Conservation (phyloP, 2,329 filamentous ascomycete genomes). For the Neofusicoccum ribis region DNA sequence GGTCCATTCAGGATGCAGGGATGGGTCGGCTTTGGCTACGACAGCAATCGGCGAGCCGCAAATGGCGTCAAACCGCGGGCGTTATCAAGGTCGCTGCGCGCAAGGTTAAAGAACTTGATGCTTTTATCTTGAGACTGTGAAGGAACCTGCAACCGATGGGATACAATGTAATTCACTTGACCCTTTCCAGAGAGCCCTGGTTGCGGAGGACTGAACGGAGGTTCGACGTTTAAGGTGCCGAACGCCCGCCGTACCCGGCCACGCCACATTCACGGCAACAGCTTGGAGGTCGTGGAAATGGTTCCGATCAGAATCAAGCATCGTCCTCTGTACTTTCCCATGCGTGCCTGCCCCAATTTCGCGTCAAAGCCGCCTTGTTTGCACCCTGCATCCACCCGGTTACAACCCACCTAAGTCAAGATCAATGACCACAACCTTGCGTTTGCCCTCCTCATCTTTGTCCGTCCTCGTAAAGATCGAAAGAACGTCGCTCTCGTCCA, state of each 20-base stretch:
- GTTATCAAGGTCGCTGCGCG: not conserved
- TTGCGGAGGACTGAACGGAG: constrained; percentile 11
- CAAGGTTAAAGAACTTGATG: not conserved
- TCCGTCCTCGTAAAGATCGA: constrained; percentile 16
- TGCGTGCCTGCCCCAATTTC: too few species aligned
- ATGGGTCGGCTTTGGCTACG: not conserved
- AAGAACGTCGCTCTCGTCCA: not conserved
- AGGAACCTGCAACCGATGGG: too few species aligned
- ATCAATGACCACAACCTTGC: constrained; percentile 10
- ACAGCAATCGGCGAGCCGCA: not conserved
- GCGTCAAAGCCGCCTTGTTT: too few species aligned
- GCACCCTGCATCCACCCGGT: too few species aligned
- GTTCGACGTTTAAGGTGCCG: not conserved
- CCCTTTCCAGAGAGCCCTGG: not conserved
- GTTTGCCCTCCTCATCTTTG: not conserved
- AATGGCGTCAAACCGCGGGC: not conserved
- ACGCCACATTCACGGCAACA: not conserved
- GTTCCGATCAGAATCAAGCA: too few species aligned
- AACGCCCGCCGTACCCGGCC: not conserved
- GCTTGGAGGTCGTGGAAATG: too few species aligned
- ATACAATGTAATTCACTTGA: too few species aligned
- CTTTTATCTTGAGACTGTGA: not conserved
- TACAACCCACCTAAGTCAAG: not conserved
- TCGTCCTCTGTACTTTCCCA: too few species aligned
- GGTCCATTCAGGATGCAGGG: not conserved